Evolutionary conservation across 768 basidiomycete species (phyloP).

Genomic region (Nidularia sp.): DNA sequence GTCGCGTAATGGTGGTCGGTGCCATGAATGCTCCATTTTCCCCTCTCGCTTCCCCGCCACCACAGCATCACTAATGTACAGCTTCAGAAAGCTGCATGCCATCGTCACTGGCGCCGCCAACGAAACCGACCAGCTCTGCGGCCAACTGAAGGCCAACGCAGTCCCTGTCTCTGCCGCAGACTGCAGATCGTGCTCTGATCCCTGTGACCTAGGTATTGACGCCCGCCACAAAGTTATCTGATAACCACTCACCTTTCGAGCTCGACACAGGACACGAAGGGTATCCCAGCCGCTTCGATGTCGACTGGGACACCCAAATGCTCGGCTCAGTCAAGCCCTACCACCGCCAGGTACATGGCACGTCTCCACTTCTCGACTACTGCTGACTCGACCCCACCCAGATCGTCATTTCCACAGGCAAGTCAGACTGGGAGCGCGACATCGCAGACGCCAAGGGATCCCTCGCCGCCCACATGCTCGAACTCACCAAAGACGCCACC

Average conservation of each 20-base stretch:
- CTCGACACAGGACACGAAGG: constrained; percentile 55
- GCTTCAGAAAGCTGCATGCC: constrained; percentile 32
- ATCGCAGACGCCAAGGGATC: constrained; percentile 69
- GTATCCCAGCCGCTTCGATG: constrained; percentile 66
- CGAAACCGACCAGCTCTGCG: constrained; percentile 34
- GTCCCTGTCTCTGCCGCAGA: constrained; percentile 66
- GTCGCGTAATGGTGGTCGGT: not conserved
- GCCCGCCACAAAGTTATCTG: constrained; percentile 15
- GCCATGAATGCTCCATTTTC: constrained; percentile 1
- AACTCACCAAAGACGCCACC: constrained; percentile 16
- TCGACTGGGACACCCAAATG: constrained; percentile 80
- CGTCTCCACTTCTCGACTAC: constrained; percentile 1
- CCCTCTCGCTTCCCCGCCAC: constrained; percentile 8
- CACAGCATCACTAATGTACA: constrained; percentile 22
- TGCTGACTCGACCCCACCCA: constrained; percentile 21
- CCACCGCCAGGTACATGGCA: constrained; percentile 60
- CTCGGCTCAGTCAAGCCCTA: constrained; percentile 85
- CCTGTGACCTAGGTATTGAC: constrained; percentile 63
- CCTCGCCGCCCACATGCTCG: constrained; percentile 59
- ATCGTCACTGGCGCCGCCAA: constrained; percentile 35
- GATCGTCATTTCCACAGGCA: constrained; percentile 88
- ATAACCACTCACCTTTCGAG: constrained; percentile 16
- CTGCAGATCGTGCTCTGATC: constrained; percentile 73
- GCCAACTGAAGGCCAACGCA: constrained; percentile 48
- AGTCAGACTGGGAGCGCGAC: constrained; percentile 83